Evolutionary conservation across 495 filamentous ascomycete species (phyloP).

Genomic region (Aspergillus ostianus): DNA sequence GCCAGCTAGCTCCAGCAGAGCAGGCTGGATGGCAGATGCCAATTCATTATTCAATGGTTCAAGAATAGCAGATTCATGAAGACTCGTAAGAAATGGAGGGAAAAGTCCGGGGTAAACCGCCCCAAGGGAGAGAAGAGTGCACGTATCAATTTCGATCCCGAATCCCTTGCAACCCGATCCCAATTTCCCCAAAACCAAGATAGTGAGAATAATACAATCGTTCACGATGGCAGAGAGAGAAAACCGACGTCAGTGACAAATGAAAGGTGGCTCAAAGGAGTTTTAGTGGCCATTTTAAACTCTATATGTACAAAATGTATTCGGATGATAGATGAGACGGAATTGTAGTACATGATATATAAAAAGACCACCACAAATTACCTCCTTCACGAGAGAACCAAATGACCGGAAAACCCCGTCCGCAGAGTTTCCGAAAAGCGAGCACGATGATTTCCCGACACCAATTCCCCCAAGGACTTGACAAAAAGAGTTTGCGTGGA

Average conservation of each 20-base stretch:
- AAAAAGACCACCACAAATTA: constrained; percentile 31
- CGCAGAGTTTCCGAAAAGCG: background rate
- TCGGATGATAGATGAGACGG: constrained; percentile 21
- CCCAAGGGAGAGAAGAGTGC: constrained; percentile 1
- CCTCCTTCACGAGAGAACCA: constrained; percentile 15
- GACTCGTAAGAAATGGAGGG: background rate
- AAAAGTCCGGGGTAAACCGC: constrained; percentile 8
- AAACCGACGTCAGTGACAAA: background rate
- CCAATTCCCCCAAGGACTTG: background rate
- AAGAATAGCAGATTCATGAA: background rate
- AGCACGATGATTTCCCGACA: background rate
- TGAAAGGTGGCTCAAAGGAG: constrained; percentile 6
- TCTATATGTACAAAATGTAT: constrained; percentile 47
- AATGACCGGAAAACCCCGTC: background rate
- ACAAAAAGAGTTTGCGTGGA: background rate
- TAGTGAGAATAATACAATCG: background rate
- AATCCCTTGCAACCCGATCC: background rate
- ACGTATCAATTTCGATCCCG: constrained; percentile 5
- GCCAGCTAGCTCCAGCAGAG: background rate
- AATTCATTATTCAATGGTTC: background rate
- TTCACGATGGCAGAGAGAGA: background rate
- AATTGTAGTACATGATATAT: constrained; percentile 33
- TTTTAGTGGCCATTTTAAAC: constrained; percentile 36
- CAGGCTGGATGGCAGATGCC: background rate
- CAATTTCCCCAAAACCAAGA: background rate